Evolutionary conservation across 1,284 basidiomycete genomes (phyloP).

Genomic region (Leccinum olivaceoglutinosum): DNA sequence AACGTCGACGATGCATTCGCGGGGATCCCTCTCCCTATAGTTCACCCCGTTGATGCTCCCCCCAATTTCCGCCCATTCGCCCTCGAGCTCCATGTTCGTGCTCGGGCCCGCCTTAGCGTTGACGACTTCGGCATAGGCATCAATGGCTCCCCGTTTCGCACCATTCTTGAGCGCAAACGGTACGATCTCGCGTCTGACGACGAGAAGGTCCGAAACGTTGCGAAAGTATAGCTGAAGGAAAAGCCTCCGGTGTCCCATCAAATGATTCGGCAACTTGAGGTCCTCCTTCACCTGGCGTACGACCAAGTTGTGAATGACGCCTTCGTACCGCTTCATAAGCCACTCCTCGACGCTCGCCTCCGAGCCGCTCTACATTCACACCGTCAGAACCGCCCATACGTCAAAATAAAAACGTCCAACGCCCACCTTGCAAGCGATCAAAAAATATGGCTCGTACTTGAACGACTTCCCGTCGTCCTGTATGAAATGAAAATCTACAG

Average conservation of each 20-base stretch:
- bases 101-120: conserved; percentile 59
- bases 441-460: conserved; percentile 95
- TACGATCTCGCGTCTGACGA: conserved; percentile 83
- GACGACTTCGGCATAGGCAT: conserved; percentile 98
- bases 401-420: background rate
- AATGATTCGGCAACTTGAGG: conserved; percentile 91
- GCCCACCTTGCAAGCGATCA: conserved; percentile 82
- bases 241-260: conserved; percentile 85
- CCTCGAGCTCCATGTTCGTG: conserved; percentile 65
- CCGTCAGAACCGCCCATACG: conserved; percentile 1
- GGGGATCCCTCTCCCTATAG: conserved; percentile 70
- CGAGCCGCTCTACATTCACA: conserved; percentile 59
- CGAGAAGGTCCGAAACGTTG: conserved; percentile 88
- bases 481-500: conserved; percentile 97
- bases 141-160: conserved; percentile 92
- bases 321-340: conserved; percentile 92
- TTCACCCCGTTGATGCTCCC: conserved; percentile 39
- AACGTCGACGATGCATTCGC: conserved; percentile 90
- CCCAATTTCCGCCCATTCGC: conserved; percentile 50
- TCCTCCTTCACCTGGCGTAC: conserved; percentile 89
- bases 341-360: conserved; percentile 95
- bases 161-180: conserved; percentile 88
- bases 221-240: conserved; percentile 89
- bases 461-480: conserved; percentile 96
- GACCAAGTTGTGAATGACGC: conserved; percentile 74